Conservation (phyloP, 1,284 basidiomycete genomes). For the Heterobasidion occidentale region DNA sequence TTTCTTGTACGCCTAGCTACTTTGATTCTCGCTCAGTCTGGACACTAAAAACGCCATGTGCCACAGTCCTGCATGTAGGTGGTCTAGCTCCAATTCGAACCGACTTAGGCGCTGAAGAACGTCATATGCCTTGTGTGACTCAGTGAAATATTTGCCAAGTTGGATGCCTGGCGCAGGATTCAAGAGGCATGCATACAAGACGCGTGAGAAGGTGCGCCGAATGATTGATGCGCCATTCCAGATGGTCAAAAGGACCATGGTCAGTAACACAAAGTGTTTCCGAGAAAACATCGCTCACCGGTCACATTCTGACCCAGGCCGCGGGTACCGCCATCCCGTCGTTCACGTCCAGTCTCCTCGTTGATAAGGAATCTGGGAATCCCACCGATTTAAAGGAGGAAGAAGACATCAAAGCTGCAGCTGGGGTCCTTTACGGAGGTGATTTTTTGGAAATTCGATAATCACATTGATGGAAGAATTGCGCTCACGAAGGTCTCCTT, state of each 20-base stretch:
- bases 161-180: conserved; percentile 54
- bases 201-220: conserved; percentile 23
- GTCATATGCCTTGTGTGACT: background rate
- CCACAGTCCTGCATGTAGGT: conserved; percentile 35
- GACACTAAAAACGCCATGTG: background rate
- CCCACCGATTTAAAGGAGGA: conserved; percentile 26
- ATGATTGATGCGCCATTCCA: conserved; percentile 46
- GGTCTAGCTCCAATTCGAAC: conserved; percentile 3
- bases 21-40: background rate
- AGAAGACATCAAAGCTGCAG: conserved; percentile 48
- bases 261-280: conserved; percentile 13
- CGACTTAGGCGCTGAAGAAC: conserved; percentile 1
- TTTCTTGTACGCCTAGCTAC: conserved; percentile 26
- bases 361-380: conserved; percentile 5
- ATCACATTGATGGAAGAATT: conserved; percentile 3
- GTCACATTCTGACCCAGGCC: conserved; percentile 8
- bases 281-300: background rate
- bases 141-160: conserved; percentile 38
- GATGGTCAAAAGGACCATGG: conserved; percentile 43
- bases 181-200: conserved; percentile 39
- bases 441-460: conserved; percentile 14
- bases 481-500: background rate
- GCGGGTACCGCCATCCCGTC: conserved; percentile 40
- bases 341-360: conserved; percentile 44
- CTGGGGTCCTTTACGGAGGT: conserved; percentile 42